Base-by-base conservation (phyloP, 2,329 filamentous ascomycete genomes). In the Hypoxylon sp. region DNA sequence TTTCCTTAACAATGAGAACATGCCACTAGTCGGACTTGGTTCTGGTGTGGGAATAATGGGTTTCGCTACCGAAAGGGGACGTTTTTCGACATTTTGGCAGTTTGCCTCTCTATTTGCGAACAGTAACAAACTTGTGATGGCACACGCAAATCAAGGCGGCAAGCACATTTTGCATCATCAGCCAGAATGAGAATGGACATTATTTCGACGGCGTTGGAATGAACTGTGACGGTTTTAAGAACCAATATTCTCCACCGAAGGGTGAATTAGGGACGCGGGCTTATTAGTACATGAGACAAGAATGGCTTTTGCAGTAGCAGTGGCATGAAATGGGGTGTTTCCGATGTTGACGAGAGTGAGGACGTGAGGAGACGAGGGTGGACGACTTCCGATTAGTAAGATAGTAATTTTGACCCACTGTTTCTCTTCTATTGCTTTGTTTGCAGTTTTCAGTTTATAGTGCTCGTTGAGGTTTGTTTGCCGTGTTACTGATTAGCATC, bases 291-390 rank as follows among this genome's bases (percentile, higher is more conserved):
- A 64, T 54, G 62, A 68, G 67, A 65, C 48, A 59, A 68, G 67
- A 70, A 70, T 68, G 68, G 59, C 67, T 63, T 69, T 64, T 58
- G 64, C 59, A 63, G 49, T 57, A 71, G 63, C 58, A 59, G 51
- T 62, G 64, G 53, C 57, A 26, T n/a, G 46, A 49, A 20, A 0
- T 28, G 26, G 36, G 33, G 33, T 42, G 30, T n/a, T 14, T 26
- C 24, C 38, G 60, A 18, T n/a, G 18, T 44, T 46, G 53, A 33
- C 36, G 6, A 18, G 36, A 14, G n/a, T 22, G 53, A 55, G 14
- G 18, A 54, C 16, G 46, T 24, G 22, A 28, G n/a, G 46, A 38
- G 53, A 49, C 18, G 24, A 28, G 20, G 53, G 18, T 40, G 28
- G 26, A 18, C 36, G 40, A 28, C 30, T 59, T 63, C 55, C 53